phyloP scores from a whole-genome alignment of 805 yeast species.

The Ogataea neopini region DNA sequence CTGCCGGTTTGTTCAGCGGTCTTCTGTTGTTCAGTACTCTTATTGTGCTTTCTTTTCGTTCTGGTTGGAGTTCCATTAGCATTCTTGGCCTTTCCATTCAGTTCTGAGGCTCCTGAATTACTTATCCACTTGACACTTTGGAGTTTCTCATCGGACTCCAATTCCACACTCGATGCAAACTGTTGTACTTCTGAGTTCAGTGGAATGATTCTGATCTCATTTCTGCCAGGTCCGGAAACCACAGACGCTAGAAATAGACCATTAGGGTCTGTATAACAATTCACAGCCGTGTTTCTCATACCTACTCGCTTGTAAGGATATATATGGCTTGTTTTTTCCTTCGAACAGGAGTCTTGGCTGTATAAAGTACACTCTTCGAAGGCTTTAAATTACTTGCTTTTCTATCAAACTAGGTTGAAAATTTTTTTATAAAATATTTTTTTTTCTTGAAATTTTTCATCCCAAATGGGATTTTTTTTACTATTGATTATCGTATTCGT shows the following conservation, averaged over 20 bases:
- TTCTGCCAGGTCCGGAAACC: conserved; percentile 44
- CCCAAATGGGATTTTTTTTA: background rate
- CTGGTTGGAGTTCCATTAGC: background rate
- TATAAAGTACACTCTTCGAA: background rate
- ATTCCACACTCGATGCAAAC: conserved; percentile 39
- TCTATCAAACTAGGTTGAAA: background rate
- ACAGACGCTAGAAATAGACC: conserved; percentile 34
- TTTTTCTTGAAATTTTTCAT: background rate
- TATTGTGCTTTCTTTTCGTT: conserved; percentile 31
- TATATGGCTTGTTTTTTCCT: background rate
- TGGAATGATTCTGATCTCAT: conserved; percentile 46
- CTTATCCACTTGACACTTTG: conserved; percentile 16
- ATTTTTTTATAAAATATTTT: background rate
- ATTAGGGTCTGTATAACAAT: conserved; percentile 17
- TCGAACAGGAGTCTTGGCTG: background rate
- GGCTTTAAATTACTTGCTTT: background rate
- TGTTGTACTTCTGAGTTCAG: conserved; percentile 23
- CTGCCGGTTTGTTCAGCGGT: conserved; percentile 10
- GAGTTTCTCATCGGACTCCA: conserved; percentile 42
- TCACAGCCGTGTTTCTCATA: conserved; percentile 20
- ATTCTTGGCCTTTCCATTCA: background rate
- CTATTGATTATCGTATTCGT: background rate
- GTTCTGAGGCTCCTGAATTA: conserved; percentile 4
- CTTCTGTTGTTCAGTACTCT: conserved; percentile 6
- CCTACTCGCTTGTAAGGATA: background rate